A percentile compares a stretch with the other conserved stretches of the same genome.
phyloP scores from a whole-genome alignment of 306 rosid genomes.

The Acmispon strigosus region DNA sequence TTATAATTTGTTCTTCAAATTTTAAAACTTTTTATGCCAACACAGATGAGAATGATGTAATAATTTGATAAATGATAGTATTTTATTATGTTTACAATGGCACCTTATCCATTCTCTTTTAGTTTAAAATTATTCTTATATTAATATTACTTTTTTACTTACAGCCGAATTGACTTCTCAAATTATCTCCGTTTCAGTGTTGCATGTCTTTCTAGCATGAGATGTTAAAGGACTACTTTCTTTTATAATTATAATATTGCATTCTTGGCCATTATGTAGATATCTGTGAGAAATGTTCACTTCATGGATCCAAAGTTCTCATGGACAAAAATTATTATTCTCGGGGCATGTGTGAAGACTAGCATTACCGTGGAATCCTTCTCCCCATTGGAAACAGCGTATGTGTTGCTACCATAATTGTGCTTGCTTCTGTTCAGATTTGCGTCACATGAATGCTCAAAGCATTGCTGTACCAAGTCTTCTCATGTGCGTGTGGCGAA shows the following conservation, averaged over 20 bases:
- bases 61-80: no score
- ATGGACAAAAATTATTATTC: conserved; percentile 76
- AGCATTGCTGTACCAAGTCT: neutral
- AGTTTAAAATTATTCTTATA: no score
- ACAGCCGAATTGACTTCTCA: no score
- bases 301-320: conserved; percentile 67
- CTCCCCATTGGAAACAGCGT: conserved; percentile 82
- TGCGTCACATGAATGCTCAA: neutral
- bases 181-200: no score
- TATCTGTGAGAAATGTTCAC: conserved; percentile 71
- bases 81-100: no score
- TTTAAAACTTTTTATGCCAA: no score
- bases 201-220: neutral
- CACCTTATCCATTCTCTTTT: no score
- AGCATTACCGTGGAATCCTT: conserved; percentile 61
- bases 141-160: no score
- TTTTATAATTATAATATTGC: neutral
- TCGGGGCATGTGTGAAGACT: conserved; percentile 83
- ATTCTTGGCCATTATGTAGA: conserved; percentile 30
- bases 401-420: conserved; percentile 13
- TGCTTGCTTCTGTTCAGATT: conserved; percentile 6
- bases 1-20: no score
- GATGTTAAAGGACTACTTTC: neutral
- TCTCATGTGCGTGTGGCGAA: neutral
- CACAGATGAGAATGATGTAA: no score